Evolutionary conservation across 352 stramenopile genomes (phyloP), one percentile per base, ranked within the genome.

Genomic region (Ophiocytium majus): DNA sequence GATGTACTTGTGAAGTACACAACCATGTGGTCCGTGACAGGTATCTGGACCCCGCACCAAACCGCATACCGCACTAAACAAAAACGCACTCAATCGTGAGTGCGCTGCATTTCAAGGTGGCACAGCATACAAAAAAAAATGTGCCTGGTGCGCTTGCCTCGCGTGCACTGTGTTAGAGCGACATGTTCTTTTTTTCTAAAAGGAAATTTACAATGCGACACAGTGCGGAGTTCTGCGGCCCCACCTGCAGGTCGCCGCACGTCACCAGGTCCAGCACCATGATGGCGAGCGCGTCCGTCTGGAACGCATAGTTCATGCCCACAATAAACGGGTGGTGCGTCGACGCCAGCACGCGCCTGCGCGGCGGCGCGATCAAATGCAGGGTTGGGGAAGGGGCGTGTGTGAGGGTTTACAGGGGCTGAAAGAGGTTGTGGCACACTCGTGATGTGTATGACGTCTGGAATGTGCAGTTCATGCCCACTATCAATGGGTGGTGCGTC

Each of bases 401-500:
- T 17, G 74, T n/a, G 74, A 17, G n/a, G 19, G 23, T 28, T n/a
- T 83, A 5, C 31, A 19, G 5, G 31, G 9, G 9, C 19, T 19
- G 19, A 66, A 66, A 66, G n/a, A 66, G 28, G 17, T 19, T 28
- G 19, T 19, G 19, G 17, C 19, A n/a, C n/a, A n/a, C n/a, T n/a
- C n/a, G n/a, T n/a, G n/a, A n/a, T n/a, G n/a, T n/a, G n/a, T n/a
- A n/a, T n/a, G n/a, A 37, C 1, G 85, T 96, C 90, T 98, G 95
- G 90, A 98, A 98, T 36, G 95, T 94, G 83, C 96, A 98, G 33
- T 95, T 92, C 63, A 98, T 91, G 32, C 93, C 93, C 83, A 98
- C 94, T 19, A 97, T 94, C 82, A 97, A 98, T 76, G 95, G 95
- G 87, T 98, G 94, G 90, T 92, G 82, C 94, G 88, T 82, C 94